These are phyloP conservation scores for Cladophialophora yegresii DNA, from an alignment of 2,329 filamentous ascomycete genomes.

Conservation along the genomic window DNA sequence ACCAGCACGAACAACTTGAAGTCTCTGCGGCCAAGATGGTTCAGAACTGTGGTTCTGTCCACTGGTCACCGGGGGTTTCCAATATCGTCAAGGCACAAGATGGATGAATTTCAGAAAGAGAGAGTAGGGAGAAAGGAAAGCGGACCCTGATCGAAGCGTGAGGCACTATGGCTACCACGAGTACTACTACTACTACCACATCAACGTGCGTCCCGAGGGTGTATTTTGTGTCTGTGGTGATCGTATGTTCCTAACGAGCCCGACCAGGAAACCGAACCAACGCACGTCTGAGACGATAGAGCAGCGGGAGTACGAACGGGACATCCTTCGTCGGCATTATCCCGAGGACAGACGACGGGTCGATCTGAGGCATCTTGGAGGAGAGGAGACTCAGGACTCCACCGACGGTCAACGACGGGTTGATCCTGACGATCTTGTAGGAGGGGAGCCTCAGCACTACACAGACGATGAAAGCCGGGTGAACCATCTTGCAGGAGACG, in stretches of 20 bases:
- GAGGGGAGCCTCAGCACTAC: too few relatives aligned
- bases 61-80: too few relatives aligned
- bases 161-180: slow-evolving; percentile 5
- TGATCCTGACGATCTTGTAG: too few relatives aligned
- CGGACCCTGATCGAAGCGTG: background rate
- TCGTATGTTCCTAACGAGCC: background rate
- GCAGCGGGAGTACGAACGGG: slow-evolving; percentile 25
- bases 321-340: slow-evolving; percentile 22
- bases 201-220: slow-evolving; percentile 1
- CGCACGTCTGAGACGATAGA: slow-evolving; percentile 19
- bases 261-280: slow-evolving; percentile 2
- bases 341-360: too few relatives aligned
- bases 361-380: too few relatives aligned
- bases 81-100: background rate
- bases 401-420: too few relatives aligned
- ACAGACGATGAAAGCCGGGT: background rate
- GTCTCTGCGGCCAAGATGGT: background rate
- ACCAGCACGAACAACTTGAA: too few relatives aligned
- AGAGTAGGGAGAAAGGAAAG: background rate
- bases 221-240: background rate
- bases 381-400: too few relatives aligned
- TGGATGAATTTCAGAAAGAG: background rate
- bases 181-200: background rate
- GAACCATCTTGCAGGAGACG: slow-evolving; percentile 9
- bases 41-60: background rate